These are phyloP conservation scores for Podospora pseudoanserina DNA, from an alignment of 495 filamentous ascomycete genomes.

Conservation along the genomic window DNA sequence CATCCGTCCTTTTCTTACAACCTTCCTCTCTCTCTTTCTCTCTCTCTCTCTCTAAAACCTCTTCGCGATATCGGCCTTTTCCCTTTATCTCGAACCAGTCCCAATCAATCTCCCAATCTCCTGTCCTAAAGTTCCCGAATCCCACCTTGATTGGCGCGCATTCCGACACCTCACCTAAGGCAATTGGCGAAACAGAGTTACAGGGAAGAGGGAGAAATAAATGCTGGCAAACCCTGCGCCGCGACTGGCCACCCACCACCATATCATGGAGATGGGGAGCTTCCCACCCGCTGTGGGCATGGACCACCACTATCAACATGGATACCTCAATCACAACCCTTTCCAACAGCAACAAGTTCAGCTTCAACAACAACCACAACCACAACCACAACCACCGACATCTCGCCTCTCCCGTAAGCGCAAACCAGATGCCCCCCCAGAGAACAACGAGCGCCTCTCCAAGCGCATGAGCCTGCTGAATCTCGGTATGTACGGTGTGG, in stretches of 20 bases:
- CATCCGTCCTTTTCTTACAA: constrained; percentile 21
- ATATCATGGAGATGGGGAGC: constrained; percentile 1
- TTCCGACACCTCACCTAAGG: background rate
- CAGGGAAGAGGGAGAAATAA: constrained; percentile 15
- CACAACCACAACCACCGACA: constrained; percentile 16
- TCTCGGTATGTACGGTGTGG: constrained; percentile 56
- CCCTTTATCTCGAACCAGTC: constrained; percentile 20
- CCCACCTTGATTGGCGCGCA: constrained; percentile 1
- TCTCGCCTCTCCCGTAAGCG: constrained; percentile 42
- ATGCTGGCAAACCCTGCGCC: constrained; percentile 19
- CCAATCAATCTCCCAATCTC: constrained; percentile 14
- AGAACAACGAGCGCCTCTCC: constrained; percentile 55
- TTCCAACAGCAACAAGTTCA: constrained; percentile 14
- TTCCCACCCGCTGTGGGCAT: constrained; percentile 8
- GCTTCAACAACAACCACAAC: constrained; percentile 13
- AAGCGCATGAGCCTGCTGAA: constrained; percentile 82
- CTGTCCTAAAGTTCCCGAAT: background rate
- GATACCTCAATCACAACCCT: constrained; percentile 7
- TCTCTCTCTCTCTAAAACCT: background rate
- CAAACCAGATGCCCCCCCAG: constrained; percentile 48
- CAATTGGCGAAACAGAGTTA: constrained; percentile 15
- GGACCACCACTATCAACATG: background rate
- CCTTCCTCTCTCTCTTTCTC: constrained; percentile 6
- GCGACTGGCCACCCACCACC: constrained; percentile 2
- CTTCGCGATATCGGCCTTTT: constrained; percentile 23